phyloP scores from a whole-genome alignment of 345 rosid genomes.

The Lumnitzera racemosa region DNA sequence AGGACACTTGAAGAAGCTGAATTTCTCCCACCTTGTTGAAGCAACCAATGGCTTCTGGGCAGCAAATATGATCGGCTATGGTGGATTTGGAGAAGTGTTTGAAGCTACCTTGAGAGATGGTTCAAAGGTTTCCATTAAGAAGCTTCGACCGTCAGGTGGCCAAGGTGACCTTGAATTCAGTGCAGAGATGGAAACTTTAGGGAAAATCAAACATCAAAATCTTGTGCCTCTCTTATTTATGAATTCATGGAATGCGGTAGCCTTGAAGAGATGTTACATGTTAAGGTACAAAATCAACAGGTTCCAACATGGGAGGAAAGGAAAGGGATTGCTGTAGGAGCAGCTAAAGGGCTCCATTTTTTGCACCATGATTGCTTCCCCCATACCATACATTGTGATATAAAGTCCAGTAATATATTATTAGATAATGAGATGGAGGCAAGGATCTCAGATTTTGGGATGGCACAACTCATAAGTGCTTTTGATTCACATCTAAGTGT shows the following conservation, averaged over 20 bases:
- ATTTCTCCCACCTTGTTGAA: neutral
- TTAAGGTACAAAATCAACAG: constrained; percentile 5
- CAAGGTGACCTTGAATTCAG: constrained; percentile 7
- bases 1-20: too few relatives aligned
- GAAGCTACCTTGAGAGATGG: constrained; percentile 7
- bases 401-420: constrained; percentile 9
- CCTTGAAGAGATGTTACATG: constrained; percentile 10
- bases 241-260: constrained; percentile 7
- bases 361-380: constrained; percentile 11
- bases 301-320: constrained; percentile 9
- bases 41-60: constrained; percentile 9
- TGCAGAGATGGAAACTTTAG: constrained; percentile 12
- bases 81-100: constrained; percentile 10
- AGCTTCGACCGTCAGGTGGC: constrained; percentile 5
- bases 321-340: constrained; percentile 7
- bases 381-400: constrained; percentile 10
- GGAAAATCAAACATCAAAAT: constrained; percentile 8
- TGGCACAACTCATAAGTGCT: constrained; percentile 9
- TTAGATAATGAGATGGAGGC: constrained; percentile 5
- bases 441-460: constrained; percentile 7
- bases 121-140: constrained; percentile 5
- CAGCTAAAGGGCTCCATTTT: constrained; percentile 9
- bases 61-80: constrained; percentile 9
- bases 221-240: constrained; percentile 7
- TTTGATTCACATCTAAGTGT: constrained; percentile 10